Evolutionary conservation across 768 basidiomycete genomes (phyloP), one percentile per base, ranked within the genome.

Genomic region (Gymnopilus dilepis): DNA sequence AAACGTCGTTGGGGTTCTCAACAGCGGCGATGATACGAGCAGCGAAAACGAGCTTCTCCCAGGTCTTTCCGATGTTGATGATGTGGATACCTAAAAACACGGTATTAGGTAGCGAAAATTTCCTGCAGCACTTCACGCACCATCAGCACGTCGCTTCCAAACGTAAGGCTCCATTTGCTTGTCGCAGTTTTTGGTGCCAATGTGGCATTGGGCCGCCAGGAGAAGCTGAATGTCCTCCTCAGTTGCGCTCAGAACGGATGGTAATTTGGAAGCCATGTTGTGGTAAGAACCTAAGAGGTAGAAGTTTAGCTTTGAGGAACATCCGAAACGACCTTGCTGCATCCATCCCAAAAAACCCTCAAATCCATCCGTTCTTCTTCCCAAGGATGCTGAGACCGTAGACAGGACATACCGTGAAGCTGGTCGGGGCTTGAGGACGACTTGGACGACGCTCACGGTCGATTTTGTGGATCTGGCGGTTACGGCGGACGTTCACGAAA

Each of bases 81-180:
- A 99, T 82, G 82, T 99, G 91, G 78, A 98, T 94, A 68, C 96
- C 96, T 97, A 77, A 22, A 57, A 53, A 64, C 60, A 53, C 13
- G 41, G 21, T 48, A 42, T 2, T 11, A 64, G 59, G 56, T 58
- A 65, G 47, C 45, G 50, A 40, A 47, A 41, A 51, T 30, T 47
- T 60, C 56, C 34, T 30, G 22, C 43, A 51, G 47, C 57, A 34
- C 33, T 58, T 21, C 31, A 77, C 92, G 77, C 70, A 96, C 97
- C 97, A 79, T 99, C 97, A 64, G 89, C 76, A 73, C 97, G 87
- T 76, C 97, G 84, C 84, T 96, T 99, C 90, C 90, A 99, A 79
- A 99, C 94, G 78, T 99, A 99, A 58, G 93, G 84, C 73, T 91
- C 88, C 97, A 99, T 99, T 78, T 95, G 92, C 88, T 95, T 97